Evolutionary conservation across 176 grass and related monocot species (phyloP).

Genomic region (Aegilops speltoides): DNA sequence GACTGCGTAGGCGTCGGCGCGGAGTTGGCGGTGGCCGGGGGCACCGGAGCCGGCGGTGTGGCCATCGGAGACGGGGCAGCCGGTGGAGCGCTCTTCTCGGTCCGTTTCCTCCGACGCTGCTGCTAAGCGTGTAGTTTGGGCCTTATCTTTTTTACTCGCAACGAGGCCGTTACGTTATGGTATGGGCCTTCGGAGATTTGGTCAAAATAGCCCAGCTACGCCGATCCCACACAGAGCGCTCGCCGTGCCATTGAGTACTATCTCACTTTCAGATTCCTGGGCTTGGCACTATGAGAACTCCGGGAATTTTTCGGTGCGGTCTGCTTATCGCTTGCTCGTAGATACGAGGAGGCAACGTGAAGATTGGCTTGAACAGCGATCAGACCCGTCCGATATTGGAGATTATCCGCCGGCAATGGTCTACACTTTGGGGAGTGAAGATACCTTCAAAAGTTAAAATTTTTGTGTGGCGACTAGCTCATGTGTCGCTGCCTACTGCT

Average conservation of each 20-base stretch:
- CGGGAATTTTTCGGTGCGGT: too few relatives aligned
- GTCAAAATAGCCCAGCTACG: not conserved
- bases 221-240: not conserved
- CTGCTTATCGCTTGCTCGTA: too few relatives aligned
- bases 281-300: too few relatives aligned
- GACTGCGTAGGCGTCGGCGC: not conserved
- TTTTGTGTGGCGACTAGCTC: too few relatives aligned
- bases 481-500: too few relatives aligned
- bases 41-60: slow-evolving; percentile 10
- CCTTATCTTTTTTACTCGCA: not conserved
- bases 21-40: slow-evolving; percentile 7
- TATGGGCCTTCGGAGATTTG: not conserved
- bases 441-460: too few relatives aligned
- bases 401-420: too few relatives aligned
- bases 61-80: slow-evolving; percentile 32
- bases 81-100: not conserved
- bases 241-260: not conserved
- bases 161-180: not conserved
- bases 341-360: too few relatives aligned
- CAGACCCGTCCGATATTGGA: too few relatives aligned
- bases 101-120: not conserved
- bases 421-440: too few relatives aligned
- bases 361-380: too few relatives aligned
- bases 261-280: too few relatives aligned
- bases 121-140: not conserved